Percentiles rank a stretch among this genome's conserved stretches.
Evolutionary conservation across 345 rosid genomes (phyloP).

Genomic region (Excoecaria cochinchinensis): DNA sequence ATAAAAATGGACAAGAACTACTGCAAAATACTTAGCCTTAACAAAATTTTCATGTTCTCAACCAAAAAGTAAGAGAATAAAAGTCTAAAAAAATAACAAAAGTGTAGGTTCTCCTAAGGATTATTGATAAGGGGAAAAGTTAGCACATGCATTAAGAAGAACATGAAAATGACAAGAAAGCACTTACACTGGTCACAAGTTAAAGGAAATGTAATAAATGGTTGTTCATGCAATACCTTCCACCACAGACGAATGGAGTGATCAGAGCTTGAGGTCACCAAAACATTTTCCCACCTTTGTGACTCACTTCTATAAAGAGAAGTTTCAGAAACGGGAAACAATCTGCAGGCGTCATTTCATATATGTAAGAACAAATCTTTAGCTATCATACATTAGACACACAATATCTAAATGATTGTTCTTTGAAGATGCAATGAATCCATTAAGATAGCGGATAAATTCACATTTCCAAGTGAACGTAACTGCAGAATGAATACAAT

Average conservation of each 20-base stretch:
- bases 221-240: slow-evolving; percentile 49
- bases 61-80: neutral
- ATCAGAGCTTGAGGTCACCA: slow-evolving; percentile 60
- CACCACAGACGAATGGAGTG: slow-evolving; percentile 67
- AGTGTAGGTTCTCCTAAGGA: neutral
- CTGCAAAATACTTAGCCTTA: neutral
- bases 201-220: slow-evolving; percentile 1
- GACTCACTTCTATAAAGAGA: slow-evolving; percentile 38
- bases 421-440: neutral
- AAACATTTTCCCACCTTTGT: slow-evolving; percentile 43
- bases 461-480: neutral
- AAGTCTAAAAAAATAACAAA: neutral
- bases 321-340: slow-evolving; percentile 45
- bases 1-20: neutral
- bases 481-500: neutral
- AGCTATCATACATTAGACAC: neutral
- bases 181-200: neutral
- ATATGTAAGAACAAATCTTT: slow-evolving; percentile 4
- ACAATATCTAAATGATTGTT: too few species aligned
- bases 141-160: too few species aligned
- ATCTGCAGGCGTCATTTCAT: slow-evolving; percentile 37
- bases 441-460: neutral
- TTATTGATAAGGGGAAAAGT: neutral
- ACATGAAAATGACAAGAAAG: too few species aligned
- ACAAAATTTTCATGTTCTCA: neutral